Evolutionary conservation across 208 protist species (phyloP).

Genomic region (Acanthamoeba healyi): DNA sequence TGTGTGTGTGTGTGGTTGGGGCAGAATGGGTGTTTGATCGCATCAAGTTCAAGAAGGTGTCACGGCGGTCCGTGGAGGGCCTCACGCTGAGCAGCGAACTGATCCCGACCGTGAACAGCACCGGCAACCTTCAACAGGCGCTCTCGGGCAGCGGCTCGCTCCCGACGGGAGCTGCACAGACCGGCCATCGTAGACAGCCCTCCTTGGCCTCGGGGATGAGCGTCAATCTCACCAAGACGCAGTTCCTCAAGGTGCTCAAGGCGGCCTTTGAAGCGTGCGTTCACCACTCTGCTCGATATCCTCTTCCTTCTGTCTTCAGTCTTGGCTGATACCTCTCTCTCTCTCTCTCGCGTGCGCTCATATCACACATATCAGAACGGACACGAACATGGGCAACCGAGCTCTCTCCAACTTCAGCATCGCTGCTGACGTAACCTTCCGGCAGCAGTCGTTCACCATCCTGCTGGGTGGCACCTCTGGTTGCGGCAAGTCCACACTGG

Average conservation of each 20-base stretch:
- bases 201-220: slow-evolving; percentile 55
- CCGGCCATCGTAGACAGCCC: slow-evolving; percentile 8
- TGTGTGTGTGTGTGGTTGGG: not conserved
- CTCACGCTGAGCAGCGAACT: not conserved
- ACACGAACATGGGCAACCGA: not conserved
- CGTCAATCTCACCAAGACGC: slow-evolving; percentile 60
- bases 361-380: not conserved
- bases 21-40: slow-evolving; percentile 72
- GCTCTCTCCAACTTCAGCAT: slow-evolving; percentile 83
- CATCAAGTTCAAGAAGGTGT: slow-evolving; percentile 69
- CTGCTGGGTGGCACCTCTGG: slow-evolving; percentile 95
- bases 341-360: not conserved
- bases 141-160: slow-evolving; percentile 13
- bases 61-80: not conserved
- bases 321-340: not conserved
- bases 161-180: not conserved
- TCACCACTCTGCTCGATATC: not conserved
- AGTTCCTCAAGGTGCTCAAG: slow-evolving; percentile 45
- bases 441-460: slow-evolving; percentile 90
- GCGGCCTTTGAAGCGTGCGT: slow-evolving; percentile 32
- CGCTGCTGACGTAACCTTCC: slow-evolving; percentile 85
- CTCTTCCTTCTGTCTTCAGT: not conserved
- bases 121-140: not conserved
- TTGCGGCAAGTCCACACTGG: slow-evolving; percentile 94
- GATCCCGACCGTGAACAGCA: not conserved